Evolutionary conservation across 345 rosid species (phyloP), one percentile per base, ranked within the genome.

Genomic region (Boechera divaricarpa): DNA sequence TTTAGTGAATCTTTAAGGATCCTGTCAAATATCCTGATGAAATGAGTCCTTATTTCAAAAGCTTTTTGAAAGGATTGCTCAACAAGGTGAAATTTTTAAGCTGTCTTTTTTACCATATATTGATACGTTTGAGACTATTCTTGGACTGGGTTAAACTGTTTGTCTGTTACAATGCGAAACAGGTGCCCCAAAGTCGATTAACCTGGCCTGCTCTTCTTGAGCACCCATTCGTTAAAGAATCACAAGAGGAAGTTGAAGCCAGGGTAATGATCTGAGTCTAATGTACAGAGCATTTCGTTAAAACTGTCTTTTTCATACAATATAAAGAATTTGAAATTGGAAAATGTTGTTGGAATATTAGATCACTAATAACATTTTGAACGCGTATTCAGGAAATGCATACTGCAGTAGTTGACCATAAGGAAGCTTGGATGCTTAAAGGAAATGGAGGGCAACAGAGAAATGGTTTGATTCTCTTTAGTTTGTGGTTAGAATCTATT

Each of bases 11-110:
- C 41, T 70, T 82, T 21, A 83, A 94, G 99, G 99, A 95, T 79
- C 99, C 99, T 54, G 99, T 95, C 48, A 89, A 92, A 83, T 95
- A 89, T 75, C 99, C 98, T 10, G 98, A 92, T 51, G 91, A 89
- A 55, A 90, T 95, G 98, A 90, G 97, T 83, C 67, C 83, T 42
- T 82, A 74, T 83, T 95, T 95, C 83, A 89, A 85, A 83, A 92
- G 90, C 85, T 95, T 95, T 81, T 79, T 92, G 72, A 92, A 82
- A 86, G 99, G 99, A 69, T 86, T 95, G 87, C 99, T 95, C 59
- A 88, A 89, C 74, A 95, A 92, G 98, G 99, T 92, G 56, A 54
- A 65, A 38, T 7, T 9, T 21, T 59, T 7, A 47, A 26, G 18
- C 36, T 69, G 29, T 26, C 26, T 6, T 35, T 6, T 24, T 42